A percentile compares a stretch with the other conserved stretches of the same genome.
Conservation (phyloP, 345 rosid genomes). For the Euphorbia peplus region DNA sequence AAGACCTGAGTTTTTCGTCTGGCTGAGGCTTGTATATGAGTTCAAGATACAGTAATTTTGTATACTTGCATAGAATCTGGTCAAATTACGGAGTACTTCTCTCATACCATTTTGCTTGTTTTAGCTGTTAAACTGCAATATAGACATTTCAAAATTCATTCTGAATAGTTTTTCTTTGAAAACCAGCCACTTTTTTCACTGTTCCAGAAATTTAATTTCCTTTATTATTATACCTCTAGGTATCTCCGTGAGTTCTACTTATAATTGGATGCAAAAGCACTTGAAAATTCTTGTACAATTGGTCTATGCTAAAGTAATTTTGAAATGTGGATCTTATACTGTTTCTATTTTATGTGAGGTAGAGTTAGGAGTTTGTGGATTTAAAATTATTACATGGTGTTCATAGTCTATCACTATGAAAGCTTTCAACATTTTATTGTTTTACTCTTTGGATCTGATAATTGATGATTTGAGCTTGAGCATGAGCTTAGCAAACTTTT, state of each 20-base stretch:
- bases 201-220: neutral
- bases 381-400: neutral
- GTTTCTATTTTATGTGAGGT: neutral
- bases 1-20: neutral
- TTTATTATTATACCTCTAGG: neutral
- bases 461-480: neutral
- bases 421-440: neutral
- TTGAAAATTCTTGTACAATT: neutral
- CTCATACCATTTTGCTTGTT: neutral
- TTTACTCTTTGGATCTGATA: neutral
- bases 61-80: neutral
- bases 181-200: neutral
- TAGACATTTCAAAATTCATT: neutral
- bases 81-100: neutral
- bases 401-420: conserved; percentile 7
- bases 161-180: neutral
- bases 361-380: neutral
- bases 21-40: neutral
- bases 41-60: neutral
- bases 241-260: neutral
- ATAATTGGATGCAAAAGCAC: neutral
- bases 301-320: neutral
- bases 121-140: neutral
- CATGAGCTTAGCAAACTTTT: conserved; percentile 2
- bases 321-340: neutral